Evolutionary conservation across 2,329 filamentous ascomycete species (phyloP).

Genomic region (Cladophialophora exuberans): DNA sequence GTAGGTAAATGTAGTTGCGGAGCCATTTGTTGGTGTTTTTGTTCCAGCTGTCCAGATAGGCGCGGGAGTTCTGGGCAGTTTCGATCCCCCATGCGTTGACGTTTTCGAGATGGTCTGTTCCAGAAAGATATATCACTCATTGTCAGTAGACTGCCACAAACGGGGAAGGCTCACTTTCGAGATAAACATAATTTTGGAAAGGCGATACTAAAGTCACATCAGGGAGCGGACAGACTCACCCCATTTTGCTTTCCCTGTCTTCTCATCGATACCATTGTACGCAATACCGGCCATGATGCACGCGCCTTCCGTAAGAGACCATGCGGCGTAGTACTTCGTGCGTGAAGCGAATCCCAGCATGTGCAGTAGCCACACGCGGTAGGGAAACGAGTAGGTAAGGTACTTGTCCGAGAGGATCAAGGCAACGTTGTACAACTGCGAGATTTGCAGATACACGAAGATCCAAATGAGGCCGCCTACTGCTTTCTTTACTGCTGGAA

Average conservation of each 20-base stretch:
- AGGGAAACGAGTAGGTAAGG: conserved; percentile 68
- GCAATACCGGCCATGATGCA: conserved; percentile 93
- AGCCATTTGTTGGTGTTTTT: conserved; percentile 99
- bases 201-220: no score
- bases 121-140: no score
- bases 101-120: conserved; percentile 83
- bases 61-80: conserved; percentile 88
- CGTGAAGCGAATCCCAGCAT: conserved; percentile 81
- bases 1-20: conserved; percentile 91
- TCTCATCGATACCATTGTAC: conserved; percentile 88
- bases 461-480: conserved; percentile 77
- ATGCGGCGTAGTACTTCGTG: conserved; percentile 96
- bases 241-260: conserved; percentile 85
- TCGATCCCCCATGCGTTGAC: conserved; percentile 86
- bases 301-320: conserved; percentile 88
- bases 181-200: no score
- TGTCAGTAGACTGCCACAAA: no score
- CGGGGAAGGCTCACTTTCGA: no score
- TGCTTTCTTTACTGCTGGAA: conserved; percentile 79
- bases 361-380: conserved; percentile 77
- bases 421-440: conserved; percentile 65
- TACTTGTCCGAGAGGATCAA: conserved; percentile 69
- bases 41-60: conserved; percentile 92
- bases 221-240: no score
- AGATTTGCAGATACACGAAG: conserved; percentile 73